Base-by-base conservation (phyloP, 805 yeast genomes). In the Myxozyma udenii region DNA sequence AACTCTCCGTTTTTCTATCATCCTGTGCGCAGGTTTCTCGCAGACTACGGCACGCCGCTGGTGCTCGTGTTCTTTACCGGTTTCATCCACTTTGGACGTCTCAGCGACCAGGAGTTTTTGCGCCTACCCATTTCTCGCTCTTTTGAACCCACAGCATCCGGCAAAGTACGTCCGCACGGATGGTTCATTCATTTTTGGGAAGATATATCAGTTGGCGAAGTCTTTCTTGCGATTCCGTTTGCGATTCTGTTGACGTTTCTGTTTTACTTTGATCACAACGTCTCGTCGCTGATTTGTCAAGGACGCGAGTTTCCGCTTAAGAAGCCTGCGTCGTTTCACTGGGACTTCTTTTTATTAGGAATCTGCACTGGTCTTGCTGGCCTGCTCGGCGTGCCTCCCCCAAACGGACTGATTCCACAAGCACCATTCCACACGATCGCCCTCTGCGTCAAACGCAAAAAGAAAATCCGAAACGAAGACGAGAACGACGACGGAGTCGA, bases 341-440 rank as follows among this genome's bases (percentile, higher is more conserved):
- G 88, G 81, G 98, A 91, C 68, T 85, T 90, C 63, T 77, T 85
- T 37, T 69, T 93, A 22, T 72, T 91, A 32, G 98, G 98, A 0
- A 65, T 87, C 5, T 84, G 90, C 3, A 93, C 98, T 0, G 95
- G 95, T 0, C 67, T 91, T 0, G 75, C 95, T 2, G 98, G 98
- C 0, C 68, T 91, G 0, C 64, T 91, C 9, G 98, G 98, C 0
- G 75, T 93, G 1, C 98, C 98, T 0, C 89, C 97, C 1, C 98
- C 98, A 0, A 93, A 93, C 68, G 98, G 98, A 0, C 73, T 91
- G 28, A 91, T 91, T 40, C 98, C 98, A 1, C 98, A 91, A 67
- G 98, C 98, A 0, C 98, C 98, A 1, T 66, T 93, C 32, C 98
- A 91, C 62, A 89, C 98, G 0, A 78, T 77, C 38, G 80, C 96